These are phyloP conservation scores for Aspergillus niger DNA, from an alignment of 2,329 filamentous ascomycete genomes.

Conservation along the genomic window DNA sequence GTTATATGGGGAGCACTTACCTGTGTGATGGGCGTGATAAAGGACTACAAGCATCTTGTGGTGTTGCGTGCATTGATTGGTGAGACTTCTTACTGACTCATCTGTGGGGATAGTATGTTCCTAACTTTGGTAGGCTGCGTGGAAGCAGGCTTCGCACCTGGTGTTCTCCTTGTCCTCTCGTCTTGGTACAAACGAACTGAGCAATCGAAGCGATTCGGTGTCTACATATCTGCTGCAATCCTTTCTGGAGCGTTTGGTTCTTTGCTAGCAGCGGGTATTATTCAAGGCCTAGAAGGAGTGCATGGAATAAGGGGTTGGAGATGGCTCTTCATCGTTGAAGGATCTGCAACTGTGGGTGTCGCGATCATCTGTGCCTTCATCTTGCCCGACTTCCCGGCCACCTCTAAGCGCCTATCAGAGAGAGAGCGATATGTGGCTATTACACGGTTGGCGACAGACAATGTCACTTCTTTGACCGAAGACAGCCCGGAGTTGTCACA, in stretches of 20 bases:
- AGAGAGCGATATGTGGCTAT: slow-evolving; percentile 27
- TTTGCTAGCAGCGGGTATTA: slow-evolving; percentile 53
- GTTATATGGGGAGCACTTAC: slow-evolving; percentile 55
- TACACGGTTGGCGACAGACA: slow-evolving; percentile 23
- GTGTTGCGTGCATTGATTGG: slow-evolving; percentile 38
- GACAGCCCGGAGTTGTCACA: slow-evolving; percentile 19
- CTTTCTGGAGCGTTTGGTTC: slow-evolving; percentile 58
- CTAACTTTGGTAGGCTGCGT: slow-evolving; percentile 20
- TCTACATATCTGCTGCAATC: slow-evolving; percentile 62
- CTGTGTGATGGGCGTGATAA: slow-evolving; percentile 54
- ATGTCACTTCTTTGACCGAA: slow-evolving; percentile 21
- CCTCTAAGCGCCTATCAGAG: slow-evolving; percentile 44
- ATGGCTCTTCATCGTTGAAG: slow-evolving; percentile 55
- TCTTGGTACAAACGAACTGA: slow-evolving; percentile 63
- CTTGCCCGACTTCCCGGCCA: slow-evolving; percentile 54
- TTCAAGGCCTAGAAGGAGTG: slow-evolving; percentile 49
- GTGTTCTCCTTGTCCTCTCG: slow-evolving; percentile 46
- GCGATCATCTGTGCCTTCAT: slow-evolving; percentile 49
- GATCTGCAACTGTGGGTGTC: slow-evolving; percentile 48
- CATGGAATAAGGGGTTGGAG: slow-evolving; percentile 53
- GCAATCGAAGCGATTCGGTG: slow-evolving; percentile 57
- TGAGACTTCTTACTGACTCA: neutral
- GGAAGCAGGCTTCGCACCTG: slow-evolving; percentile 25
- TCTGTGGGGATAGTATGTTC: neutral
- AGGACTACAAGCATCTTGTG: slow-evolving; percentile 52